Evolutionary conservation across 345 rosid species (phyloP).

Genomic region (Cardamine chenopodiifolia): DNA sequence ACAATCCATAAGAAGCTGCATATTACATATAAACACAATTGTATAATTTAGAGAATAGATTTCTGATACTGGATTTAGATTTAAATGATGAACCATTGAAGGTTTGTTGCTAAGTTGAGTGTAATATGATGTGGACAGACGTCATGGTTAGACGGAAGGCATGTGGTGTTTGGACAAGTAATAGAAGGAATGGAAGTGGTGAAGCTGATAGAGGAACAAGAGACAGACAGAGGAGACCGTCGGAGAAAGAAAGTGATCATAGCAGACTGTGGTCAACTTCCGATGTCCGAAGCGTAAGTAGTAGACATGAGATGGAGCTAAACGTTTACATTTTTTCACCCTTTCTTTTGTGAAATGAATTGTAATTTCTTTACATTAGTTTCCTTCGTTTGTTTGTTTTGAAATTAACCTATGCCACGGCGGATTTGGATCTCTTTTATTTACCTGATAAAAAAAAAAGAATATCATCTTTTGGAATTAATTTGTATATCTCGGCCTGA

Average conservation of each 20-base stretch:
- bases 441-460: not conserved
- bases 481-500: too few species aligned
- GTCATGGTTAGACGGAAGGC: constrained; percentile 92
- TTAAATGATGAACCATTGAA: not conserved
- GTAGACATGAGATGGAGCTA: constrained; percentile 12
- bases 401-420: not conserved
- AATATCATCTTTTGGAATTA: too few species aligned
- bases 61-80: not conserved
- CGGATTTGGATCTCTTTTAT: not conserved
- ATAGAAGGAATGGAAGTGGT: constrained; percentile 93
- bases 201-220: constrained; percentile 67
- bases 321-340: constrained; percentile 28
- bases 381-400: constrained; percentile 4
- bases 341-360: constrained; percentile 23
- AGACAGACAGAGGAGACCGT: constrained; percentile 96
- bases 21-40: not conserved
- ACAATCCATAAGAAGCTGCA: not conserved
- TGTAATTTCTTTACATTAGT: constrained; percentile 8
- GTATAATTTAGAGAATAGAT: not conserved
- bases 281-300: constrained; percentile 54
- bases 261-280: constrained; percentile 94
- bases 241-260: constrained; percentile 83
- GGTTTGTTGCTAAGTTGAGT: not conserved
- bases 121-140: constrained; percentile 58
- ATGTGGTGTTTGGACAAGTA: constrained; percentile 97